Base-by-base conservation (phyloP, 441 rosid genomes). In the Populus tomentosa region DNA sequence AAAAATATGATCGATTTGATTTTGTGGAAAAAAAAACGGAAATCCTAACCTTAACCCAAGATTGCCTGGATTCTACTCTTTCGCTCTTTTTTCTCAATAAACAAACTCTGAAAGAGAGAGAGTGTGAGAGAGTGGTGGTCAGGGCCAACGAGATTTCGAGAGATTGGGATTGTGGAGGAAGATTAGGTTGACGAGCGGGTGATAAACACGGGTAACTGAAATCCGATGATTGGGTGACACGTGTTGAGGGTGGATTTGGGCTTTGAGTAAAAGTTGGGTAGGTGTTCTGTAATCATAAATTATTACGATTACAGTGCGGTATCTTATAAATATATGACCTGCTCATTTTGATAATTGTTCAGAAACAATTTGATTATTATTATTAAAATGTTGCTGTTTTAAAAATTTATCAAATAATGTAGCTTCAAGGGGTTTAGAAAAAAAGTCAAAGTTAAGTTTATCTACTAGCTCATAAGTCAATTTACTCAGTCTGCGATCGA, bases 21-120 rank as follows among this genome's bases (percentile, higher is more conserved):
- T 28, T 16, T 16, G 70, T 2, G n/a, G 16, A 67, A 9, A 7
- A 80, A 65, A 33, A 7, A 80, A 83, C 0, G 33, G 64, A 76
- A 75, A 33, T 75, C 64, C 59, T 53, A 83, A 76, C 32, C 69
- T 67, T 20, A 82, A 76, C 32, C 69, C 71, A 11, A 42, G 78
- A 80, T 80, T 75, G 87, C 87, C 88, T 84, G 77, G 71, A 64
- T 84, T 69, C 70, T 69, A 69, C 74, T 40, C 77, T 62, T 69
- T 82, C 76, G 32, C 85, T 84, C 80, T 81, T 74, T 36, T 71
- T 67, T 73, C 77, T 70, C 72, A 80, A 40, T 10, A 10, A 3
- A 80, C 81, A 40, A 82, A 78, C 80, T 36, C 36, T 18, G 21
- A 26, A 30, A 71, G 77, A 74, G 13, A 18, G 59, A 53, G 30